These are phyloP conservation scores for Diaporthe nobilis DNA, from an alignment of 2,329 filamentous ascomycete genomes.

Conservation along the genomic window DNA sequence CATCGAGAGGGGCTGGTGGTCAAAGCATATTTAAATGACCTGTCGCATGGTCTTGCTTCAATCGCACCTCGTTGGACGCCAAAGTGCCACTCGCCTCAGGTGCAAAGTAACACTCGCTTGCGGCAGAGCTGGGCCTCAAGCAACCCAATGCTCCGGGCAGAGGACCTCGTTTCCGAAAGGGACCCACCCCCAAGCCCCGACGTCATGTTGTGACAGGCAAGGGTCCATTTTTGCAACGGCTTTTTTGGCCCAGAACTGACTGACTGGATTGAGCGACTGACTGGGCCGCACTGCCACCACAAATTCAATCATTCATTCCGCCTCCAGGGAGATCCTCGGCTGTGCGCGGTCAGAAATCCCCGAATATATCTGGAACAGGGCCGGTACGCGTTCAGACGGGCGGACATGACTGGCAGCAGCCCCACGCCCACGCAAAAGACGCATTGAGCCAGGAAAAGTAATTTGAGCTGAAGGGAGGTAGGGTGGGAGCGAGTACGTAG, in stretches of 20 bases:
- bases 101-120: conserved; percentile 24
- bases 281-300: conserved; percentile 31
- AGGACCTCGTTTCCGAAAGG: conserved; percentile 17
- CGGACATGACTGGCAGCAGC: conserved; percentile 28
- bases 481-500: background rate
- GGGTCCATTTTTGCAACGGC: conserved; percentile 14
- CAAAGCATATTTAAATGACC: conserved; percentile 34
- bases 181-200: conserved; percentile 24
- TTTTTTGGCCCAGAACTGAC: background rate
- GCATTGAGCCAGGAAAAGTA: conserved; percentile 4
- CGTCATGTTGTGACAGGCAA: conserved; percentile 34
- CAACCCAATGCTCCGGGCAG: conserved; percentile 28
- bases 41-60: conserved; percentile 25
- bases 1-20: conserved; percentile 25
- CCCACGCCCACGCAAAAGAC: background rate
- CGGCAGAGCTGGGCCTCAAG: conserved; percentile 11
- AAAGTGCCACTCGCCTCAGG: conserved; percentile 14
- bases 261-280: background rate
- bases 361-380: conserved; percentile 23
- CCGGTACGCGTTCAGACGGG: background rate
- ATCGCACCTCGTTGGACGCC: conserved; percentile 13
- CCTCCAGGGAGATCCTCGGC: conserved; percentile 18
- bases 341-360: conserved; percentile 10
- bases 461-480: background rate
- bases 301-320: conserved; percentile 4